These are phyloP conservation scores for Venturia oleaginea DNA, from an alignment of 2,329 filamentous ascomycete genomes.

Conservation along the genomic window DNA sequence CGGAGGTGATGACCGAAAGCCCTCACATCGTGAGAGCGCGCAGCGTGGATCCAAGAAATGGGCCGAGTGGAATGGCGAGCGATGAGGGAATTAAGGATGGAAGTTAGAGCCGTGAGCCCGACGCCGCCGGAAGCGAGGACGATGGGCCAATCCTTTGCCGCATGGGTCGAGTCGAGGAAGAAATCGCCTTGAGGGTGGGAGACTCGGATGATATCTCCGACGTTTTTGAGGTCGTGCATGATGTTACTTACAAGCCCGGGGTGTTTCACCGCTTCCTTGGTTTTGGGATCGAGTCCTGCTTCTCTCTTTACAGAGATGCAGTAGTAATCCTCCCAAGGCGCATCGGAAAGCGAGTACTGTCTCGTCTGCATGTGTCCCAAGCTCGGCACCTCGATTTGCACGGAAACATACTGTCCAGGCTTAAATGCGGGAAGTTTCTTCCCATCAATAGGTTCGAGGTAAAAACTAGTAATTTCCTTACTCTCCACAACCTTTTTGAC, in stretches of 20 bases:
- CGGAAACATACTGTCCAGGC: constrained; percentile 64
- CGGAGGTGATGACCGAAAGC: constrained; percentile 48
- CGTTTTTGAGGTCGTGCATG: constrained; percentile 51
- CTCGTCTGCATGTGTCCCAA: constrained; percentile 56
- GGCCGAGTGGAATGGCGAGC: constrained; percentile 31
- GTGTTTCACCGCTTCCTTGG: constrained; percentile 20
- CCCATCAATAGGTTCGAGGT: constrained; percentile 55
- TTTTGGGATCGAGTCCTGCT: constrained; percentile 36
- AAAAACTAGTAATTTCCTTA: constrained; percentile 61
- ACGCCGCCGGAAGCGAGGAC: constrained; percentile 62
- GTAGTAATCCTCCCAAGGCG: constrained; percentile 52
- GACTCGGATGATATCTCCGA: constrained; percentile 55
- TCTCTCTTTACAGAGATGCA: constrained; percentile 66
- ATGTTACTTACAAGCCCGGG: constrained; percentile 62
- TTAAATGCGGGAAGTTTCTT: constrained; percentile 52
- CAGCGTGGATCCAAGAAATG: constrained; percentile 56
- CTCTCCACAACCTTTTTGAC: constrained; percentile 56
- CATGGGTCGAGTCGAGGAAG: constrained; percentile 41
- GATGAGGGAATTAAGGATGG: constrained; percentile 53
- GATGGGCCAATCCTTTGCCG: constrained; percentile 40
- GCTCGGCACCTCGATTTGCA: constrained; percentile 43
- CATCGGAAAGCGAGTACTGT: constrained; percentile 65
- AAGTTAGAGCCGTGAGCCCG: constrained; percentile 56
- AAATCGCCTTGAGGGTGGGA: constrained; percentile 58
- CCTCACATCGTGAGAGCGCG: constrained; percentile 40